Conservation (phyloP, 805 yeast species). For the Torulaspora maleeae region DNA sequence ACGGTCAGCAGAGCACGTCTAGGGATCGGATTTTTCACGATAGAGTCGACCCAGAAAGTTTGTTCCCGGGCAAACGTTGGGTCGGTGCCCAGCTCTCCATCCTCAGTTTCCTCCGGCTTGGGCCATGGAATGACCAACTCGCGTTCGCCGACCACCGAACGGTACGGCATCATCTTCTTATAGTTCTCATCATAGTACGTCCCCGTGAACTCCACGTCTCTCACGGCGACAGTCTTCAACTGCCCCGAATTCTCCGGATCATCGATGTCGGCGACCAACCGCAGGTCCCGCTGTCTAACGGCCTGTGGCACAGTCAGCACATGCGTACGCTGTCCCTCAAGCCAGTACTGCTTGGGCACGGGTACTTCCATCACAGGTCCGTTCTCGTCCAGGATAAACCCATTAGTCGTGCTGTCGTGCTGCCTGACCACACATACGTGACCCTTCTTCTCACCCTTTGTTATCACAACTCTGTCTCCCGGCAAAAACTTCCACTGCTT, state of each 20-base stretch:
- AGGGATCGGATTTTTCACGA: conserved; percentile 68
- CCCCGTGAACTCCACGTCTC: conserved; percentile 63
- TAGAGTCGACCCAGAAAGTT: conserved; percentile 65
- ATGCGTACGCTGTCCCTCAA: conserved; percentile 64
- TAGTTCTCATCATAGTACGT: conserved; percentile 69
- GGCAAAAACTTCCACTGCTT: conserved; percentile 58
- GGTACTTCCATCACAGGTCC: conserved; percentile 60
- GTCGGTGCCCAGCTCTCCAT: conserved; percentile 54
- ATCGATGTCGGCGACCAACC: conserved; percentile 71
- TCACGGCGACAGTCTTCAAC: conserved; percentile 70
- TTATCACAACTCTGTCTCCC: conserved; percentile 74
- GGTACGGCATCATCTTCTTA: conserved; percentile 67
- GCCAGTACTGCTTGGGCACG: conserved; percentile 71
- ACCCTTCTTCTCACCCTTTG: conserved; percentile 70
- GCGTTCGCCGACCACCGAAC: conserved; percentile 68
- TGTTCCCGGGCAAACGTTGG: conserved; percentile 59
- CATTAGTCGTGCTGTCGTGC: conserved; percentile 56
- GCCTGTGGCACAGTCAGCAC: conserved; percentile 65
- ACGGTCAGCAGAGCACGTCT: conserved; percentile 57
- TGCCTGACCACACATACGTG: conserved; percentile 62
- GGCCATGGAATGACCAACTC: conserved; percentile 85
- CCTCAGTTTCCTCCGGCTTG: conserved; percentile 42
- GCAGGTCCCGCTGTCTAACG: conserved; percentile 55
- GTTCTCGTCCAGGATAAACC: conserved; percentile 60
- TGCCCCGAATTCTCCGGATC: conserved; percentile 55